Base-by-base conservation (phyloP, 306 rosid species). In the Leucaena leucocephala region DNA sequence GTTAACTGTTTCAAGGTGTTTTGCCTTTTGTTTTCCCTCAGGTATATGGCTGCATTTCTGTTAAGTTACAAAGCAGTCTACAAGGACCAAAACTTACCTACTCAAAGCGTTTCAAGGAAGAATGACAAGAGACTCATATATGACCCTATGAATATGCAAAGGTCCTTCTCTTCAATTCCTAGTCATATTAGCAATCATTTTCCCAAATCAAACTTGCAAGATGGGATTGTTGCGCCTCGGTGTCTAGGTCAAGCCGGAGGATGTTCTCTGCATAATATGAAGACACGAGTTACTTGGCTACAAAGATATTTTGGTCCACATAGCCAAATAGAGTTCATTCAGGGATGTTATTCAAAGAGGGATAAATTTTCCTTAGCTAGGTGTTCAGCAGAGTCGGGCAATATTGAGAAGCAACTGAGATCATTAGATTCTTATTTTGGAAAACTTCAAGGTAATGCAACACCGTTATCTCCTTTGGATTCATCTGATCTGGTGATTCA, bases 391-490 rank as follows among this genome's bases (percentile, higher is more conserved):
- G 89, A 71, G 43, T 76, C 90, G 71, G 58, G 76, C 19, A 44
- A 78, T 39, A 70, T 66, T 48, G 76, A 86, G 85, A 84, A 87
- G 76, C 97, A 92, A 6, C 76, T 94, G 75, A 85, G 89, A 43
- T 86, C 90, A 8, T 76, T 94, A 71, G 89, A 85, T 77, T 88
- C 92, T 49, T 91, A 91, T 74, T 91, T 94, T 78, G 81, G 82
- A 52, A 91, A 93, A 81, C 92, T 92, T 39, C 82, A 83, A 66
- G 82, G 79, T 48, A 42, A 72, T 75, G 40, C 80, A 15, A 82
- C 70, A 49, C 44, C 44, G 48, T 21, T 59, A 44, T 36, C 39
- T 49, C 61, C 78, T 58, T 68, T 75, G 68, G 84, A 83, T 73
- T 21, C 76, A 72, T 83, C 87, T 11, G 66, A 80, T 77, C 84